Conservation (phyloP, 148 eudicot species). For the Bassia scoparia region DNA sequence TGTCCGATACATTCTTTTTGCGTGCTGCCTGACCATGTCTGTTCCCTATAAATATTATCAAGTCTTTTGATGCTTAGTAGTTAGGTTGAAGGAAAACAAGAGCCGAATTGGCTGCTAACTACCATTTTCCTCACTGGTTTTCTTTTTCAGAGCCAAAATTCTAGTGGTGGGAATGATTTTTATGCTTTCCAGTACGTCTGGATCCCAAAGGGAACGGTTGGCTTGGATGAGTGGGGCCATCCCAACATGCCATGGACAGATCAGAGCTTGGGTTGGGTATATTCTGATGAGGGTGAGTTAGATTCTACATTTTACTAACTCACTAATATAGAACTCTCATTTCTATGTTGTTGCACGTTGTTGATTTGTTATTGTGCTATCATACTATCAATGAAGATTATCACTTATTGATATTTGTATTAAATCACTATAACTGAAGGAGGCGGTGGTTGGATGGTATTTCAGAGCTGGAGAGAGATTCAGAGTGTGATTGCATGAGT, state of each 20-base stretch:
- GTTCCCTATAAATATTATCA: neutral
- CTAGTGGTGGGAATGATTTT: slow-evolving; percentile 73
- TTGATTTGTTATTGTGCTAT: neutral
- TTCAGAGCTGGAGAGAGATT: too few relatives aligned
- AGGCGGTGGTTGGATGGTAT: too few relatives aligned
- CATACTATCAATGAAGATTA: neutral
- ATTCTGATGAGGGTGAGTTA: slow-evolving; percentile 77
- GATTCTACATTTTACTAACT: neutral
- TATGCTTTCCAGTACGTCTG: slow-evolving; percentile 92
- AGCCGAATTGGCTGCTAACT: neutral
- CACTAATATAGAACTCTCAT: neutral
- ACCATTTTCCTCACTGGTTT: slow-evolving; percentile 4
- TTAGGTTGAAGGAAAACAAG: slow-evolving; percentile 1
- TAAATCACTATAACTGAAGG: too few relatives aligned
- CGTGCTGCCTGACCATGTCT: neutral
- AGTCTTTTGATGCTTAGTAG: neutral
- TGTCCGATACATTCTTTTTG: neutral
- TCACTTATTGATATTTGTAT: neutral
- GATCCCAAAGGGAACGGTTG: slow-evolving; percentile 60
- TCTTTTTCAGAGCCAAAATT: slow-evolving; percentile 58
- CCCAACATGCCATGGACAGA: slow-evolving; percentile 97
- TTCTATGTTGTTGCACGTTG: neutral
- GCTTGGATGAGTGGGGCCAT: slow-evolving; percentile 96
- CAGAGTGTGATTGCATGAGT: too few relatives aligned
- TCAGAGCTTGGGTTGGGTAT: slow-evolving; percentile 97